Evolutionary conservation across 768 basidiomycete genomes (phyloP).

Genomic region (Inosperma sp.): DNA sequence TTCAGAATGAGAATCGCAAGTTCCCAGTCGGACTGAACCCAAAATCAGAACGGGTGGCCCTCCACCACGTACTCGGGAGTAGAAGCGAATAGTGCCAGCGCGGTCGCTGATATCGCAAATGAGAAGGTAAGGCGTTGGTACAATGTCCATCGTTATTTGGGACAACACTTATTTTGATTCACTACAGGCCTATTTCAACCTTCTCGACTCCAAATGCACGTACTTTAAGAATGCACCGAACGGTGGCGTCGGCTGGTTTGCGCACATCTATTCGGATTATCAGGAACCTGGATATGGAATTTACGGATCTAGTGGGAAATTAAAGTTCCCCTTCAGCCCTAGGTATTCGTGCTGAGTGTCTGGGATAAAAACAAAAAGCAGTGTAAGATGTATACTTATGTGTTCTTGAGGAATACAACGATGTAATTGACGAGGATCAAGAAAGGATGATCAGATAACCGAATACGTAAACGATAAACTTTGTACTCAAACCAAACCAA

Average conservation of each 20-base stretch:
- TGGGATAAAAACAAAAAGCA: neutral
- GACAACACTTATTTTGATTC: neutral
- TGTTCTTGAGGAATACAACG: neutral
- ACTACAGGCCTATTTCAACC: constrained; percentile 52
- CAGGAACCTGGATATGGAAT: constrained; percentile 71
- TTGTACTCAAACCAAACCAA: too few relatives aligned
- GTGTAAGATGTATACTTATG: neutral
- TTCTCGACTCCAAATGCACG: constrained; percentile 61
- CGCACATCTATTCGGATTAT: constrained; percentile 69
- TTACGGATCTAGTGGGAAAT: constrained; percentile 41
- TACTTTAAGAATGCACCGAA: constrained; percentile 54
- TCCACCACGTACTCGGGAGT: constrained; percentile 57
- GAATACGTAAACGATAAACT: too few relatives aligned
- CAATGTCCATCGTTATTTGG: neutral
- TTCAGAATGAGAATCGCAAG: neutral
- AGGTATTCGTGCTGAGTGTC: constrained; percentile 51
- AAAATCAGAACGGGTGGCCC: constrained; percentile 71
- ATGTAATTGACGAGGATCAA: too few relatives aligned
- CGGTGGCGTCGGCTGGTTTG: constrained; percentile 78
- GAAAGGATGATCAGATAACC: too few relatives aligned
- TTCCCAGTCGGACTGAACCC: neutral
- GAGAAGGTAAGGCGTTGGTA: constrained; percentile 46
- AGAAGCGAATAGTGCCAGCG: constrained; percentile 57
- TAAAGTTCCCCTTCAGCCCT: constrained; percentile 65
- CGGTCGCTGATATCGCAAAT: constrained; percentile 57